Evolutionary conservation across 139 green algal genomes (phyloP).

Genomic region (Pseudopediastrum boryanum): DNA sequence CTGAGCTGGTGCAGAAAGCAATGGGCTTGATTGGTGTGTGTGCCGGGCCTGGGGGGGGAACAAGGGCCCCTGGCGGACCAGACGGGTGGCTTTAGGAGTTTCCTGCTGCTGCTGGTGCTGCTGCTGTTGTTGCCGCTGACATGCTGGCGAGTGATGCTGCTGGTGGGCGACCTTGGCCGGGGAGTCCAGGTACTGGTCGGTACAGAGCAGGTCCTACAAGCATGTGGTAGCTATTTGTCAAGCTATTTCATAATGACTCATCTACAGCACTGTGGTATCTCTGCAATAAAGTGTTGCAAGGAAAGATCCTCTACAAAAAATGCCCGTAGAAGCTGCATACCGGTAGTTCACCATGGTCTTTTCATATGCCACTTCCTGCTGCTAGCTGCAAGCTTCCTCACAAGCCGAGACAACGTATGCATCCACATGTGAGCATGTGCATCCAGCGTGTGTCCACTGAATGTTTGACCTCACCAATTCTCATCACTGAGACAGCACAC

Average conservation of each 20-base stretch:
- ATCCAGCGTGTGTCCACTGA: not conserved
- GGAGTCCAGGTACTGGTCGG: not conserved
- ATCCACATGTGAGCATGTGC: not conserved
- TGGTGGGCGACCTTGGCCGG: conserved; percentile 19
- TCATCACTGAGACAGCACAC: not conserved
- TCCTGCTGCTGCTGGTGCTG: conserved; percentile 1
- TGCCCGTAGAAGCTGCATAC: not conserved
- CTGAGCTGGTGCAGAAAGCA: no score
- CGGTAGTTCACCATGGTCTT: not conserved
- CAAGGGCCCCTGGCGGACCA: not conserved
- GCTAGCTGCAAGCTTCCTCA: not conserved
- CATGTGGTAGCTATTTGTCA: no score
- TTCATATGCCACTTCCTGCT: not conserved
- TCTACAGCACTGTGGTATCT: no score
- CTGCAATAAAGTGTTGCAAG: no score
- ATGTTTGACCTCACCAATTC: no score
- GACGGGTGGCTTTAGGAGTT: not conserved
- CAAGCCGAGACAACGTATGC: not conserved
- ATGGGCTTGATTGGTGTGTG: no score
- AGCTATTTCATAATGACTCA: no score
- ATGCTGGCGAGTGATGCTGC: not conserved
- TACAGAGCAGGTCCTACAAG: not conserved
- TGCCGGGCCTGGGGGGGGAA: not conserved
- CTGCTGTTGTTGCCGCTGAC: conserved; percentile 24
- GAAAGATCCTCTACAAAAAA: not conserved